These are phyloP conservation scores for Gaultheria prostrata DNA, from an alignment of 148 eudicot species.

Conservation along the genomic window DNA sequence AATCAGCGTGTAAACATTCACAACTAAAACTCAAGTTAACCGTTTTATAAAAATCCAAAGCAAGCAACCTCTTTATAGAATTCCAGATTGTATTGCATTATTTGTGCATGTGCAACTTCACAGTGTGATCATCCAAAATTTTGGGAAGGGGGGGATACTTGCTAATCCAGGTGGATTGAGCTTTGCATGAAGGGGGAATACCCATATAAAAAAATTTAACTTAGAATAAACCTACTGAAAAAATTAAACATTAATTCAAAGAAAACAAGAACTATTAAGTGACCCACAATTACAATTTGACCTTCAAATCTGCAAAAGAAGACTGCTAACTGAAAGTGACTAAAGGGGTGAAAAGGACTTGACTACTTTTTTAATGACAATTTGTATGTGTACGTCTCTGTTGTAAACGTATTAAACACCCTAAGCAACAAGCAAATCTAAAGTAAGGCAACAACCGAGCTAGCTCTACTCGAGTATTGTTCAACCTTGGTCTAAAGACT, in stretches of 20 bases:
- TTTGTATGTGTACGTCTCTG: background rate
- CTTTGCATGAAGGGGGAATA: background rate
- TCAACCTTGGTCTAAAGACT: background rate
- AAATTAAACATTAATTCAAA: background rate
- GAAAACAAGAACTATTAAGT: background rate
- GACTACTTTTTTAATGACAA: background rate
- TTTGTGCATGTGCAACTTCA: background rate
- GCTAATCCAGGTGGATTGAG: background rate
- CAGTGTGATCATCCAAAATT: background rate
- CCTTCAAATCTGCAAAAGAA: background rate
- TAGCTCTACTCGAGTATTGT: background rate
- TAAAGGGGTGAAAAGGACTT: background rate
- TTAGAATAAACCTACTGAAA: background rate
- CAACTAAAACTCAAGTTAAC: background rate
- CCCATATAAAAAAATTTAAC: background rate
- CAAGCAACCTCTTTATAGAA: background rate
- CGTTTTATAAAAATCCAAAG: background rate
- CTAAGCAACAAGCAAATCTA: background rate
- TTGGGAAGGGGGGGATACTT: background rate
- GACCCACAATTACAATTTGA: background rate
- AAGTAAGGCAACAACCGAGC: background rate
- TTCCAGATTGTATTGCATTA: background rate
- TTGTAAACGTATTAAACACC: background rate
- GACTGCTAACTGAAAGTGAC: background rate
- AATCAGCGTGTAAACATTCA: background rate